phyloP scores from a whole-genome alignment of 495 filamentous ascomycete genomes.

The Penicillium angulare region DNA sequence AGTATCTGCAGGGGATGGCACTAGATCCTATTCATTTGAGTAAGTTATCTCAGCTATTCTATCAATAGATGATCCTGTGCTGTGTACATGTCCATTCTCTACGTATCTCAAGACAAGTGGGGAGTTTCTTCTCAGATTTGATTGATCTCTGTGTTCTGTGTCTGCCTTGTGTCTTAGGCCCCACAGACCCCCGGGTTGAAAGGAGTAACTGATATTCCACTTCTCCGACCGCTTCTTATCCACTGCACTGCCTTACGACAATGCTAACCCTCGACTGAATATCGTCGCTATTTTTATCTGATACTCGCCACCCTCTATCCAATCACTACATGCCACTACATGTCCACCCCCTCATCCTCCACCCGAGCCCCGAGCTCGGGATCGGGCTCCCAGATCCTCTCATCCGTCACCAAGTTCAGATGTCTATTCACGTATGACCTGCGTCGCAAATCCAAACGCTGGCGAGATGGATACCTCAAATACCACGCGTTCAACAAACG shows the following conservation, averaged over 20 bases:
- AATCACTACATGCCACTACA: slow-evolving; percentile 8
- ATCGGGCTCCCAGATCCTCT: slow-evolving; percentile 60
- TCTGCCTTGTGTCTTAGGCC: not conserved
- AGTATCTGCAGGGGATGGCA: no score
- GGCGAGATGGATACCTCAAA: slow-evolving; percentile 86
- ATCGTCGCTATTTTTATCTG: no score
- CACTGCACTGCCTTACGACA: slow-evolving; percentile 1
- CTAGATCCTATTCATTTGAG: no score
- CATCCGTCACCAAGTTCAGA: slow-evolving; percentile 72
- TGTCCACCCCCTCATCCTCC: slow-evolving; percentile 34
- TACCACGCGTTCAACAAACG: slow-evolving; percentile 92
- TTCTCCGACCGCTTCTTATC: not conserved
- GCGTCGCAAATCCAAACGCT: slow-evolving; percentile 81
- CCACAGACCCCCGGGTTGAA: not conserved
- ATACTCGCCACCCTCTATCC: no score
- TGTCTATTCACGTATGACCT: slow-evolving; percentile 87
- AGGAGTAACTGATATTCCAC: not conserved
- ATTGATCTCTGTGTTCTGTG: not conserved
- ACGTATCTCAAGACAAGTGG: no score
- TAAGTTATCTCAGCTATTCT: no score
- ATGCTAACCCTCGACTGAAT: no score
- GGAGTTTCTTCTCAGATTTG: no score
- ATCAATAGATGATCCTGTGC: no score
- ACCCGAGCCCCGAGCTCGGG: slow-evolving; percentile 23
- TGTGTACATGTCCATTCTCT: no score